phyloP scores from a whole-genome alignment of 805 yeast genomes.

The Ogataea nonfermentans region DNA sequence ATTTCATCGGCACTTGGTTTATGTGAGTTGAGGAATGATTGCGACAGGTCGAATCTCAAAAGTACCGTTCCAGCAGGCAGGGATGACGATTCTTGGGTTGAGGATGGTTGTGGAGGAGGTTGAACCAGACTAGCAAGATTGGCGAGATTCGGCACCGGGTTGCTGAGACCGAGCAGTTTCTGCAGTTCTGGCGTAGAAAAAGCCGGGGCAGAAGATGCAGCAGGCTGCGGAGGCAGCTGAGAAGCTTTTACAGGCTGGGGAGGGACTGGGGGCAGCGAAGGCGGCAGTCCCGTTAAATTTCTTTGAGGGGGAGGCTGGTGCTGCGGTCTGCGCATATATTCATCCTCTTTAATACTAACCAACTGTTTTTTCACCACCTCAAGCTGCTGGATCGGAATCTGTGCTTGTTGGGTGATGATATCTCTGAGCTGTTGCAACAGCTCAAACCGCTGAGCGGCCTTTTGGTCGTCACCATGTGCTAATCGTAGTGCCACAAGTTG shows the following conservation, averaged over 20 bases:
- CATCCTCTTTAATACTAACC: conserved; percentile 34
- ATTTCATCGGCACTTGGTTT: conserved; percentile 35
- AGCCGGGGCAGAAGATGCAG: conserved; percentile 10
- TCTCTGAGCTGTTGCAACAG: conserved; percentile 44
- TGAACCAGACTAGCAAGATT: conserved; percentile 25
- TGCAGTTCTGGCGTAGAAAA: conserved; percentile 36
- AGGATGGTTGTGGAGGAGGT: conserved; percentile 9
- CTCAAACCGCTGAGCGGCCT: conserved; percentile 42
- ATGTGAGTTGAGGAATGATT: conserved; percentile 39
- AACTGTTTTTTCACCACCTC: conserved; percentile 34
- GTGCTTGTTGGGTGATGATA: conserved; percentile 35
- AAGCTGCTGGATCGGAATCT: conserved; percentile 31
- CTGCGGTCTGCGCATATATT: conserved; percentile 27
- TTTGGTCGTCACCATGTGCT: conserved; percentile 35
- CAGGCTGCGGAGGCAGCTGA: conserved; percentile 1
- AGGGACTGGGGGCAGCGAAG: conserved; percentile 3
- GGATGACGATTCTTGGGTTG: neutral
- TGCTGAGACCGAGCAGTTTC: conserved; percentile 16
- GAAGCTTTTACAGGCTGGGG: conserved; percentile 13
- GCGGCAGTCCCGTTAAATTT: conserved; percentile 1
- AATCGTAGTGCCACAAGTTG: conserved; percentile 43
- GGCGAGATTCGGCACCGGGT: conserved; percentile 1
- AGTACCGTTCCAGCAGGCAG: conserved; percentile 21
- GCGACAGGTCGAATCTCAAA: conserved; percentile 26
- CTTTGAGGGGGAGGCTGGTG: conserved; percentile 29